Evolutionary conservation across 768 basidiomycete genomes (phyloP).

Genomic region (Termitomyces sp.): DNA sequence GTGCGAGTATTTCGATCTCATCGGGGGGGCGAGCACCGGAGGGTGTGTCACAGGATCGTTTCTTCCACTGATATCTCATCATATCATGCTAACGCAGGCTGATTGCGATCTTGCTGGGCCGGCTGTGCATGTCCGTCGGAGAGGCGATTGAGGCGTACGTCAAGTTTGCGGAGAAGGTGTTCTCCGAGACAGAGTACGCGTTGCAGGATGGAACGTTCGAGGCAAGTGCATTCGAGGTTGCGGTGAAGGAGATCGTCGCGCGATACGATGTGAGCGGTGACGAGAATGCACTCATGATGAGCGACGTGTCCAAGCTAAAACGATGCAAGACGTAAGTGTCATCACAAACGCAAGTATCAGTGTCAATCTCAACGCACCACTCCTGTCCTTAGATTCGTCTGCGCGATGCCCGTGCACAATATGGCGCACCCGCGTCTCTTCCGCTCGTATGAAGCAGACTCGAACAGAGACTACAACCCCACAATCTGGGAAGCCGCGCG

Average conservation of each 20-base stretch:
- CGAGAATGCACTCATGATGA: slow-evolving; percentile 1
- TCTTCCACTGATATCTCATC: too few relatives aligned
- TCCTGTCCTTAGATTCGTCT: background rate
- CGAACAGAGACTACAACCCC: slow-evolving; percentile 5
- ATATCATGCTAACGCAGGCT: too few relatives aligned
- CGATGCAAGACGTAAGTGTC: background rate
- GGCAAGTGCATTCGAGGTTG: background rate
- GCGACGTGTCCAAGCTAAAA: background rate
- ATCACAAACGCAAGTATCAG: too few relatives aligned
- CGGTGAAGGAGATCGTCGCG: background rate
- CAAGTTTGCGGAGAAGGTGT: too few relatives aligned
- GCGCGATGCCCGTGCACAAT: slow-evolving; percentile 2
- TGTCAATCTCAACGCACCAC: too few relatives aligned
- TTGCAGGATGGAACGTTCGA: slow-evolving; percentile 5
- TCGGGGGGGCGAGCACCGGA: too few relatives aligned
- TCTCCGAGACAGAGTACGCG: background rate
- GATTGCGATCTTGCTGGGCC: too few relatives aligned
- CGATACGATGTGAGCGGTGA: background rate
- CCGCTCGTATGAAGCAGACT: background rate
- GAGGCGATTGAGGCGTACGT: too few relatives aligned
- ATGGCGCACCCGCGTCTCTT: background rate
- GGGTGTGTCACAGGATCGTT: too few relatives aligned
- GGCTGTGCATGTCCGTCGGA: too few relatives aligned
- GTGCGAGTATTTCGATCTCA: too few relatives aligned
- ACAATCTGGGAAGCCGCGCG: slow-evolving; percentile 24